Percentiles rank a stretch among this genome's conserved stretches.
Conservation (phyloP, 2,329 filamentous ascomycete genomes). For the Beauveria asiatica region DNA sequence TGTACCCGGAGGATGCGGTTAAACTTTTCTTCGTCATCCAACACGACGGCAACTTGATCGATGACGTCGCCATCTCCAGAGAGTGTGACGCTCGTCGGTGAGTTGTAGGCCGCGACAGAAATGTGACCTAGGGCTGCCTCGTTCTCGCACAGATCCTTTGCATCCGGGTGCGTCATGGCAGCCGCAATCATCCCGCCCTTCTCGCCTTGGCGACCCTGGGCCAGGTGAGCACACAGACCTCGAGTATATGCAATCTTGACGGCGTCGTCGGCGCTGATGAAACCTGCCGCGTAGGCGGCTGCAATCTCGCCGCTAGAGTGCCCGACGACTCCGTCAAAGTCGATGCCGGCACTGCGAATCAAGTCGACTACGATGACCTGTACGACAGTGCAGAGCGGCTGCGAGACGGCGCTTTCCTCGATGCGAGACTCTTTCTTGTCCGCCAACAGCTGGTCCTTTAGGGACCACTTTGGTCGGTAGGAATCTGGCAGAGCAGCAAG, state of each 20-base stretch:
- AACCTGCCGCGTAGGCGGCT: slow-evolving; percentile 32
- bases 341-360: slow-evolving; percentile 28
- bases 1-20: slow-evolving; percentile 18
- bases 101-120: slow-evolving; percentile 15
- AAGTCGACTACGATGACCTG: slow-evolving; percentile 34
- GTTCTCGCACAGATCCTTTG: background rate
- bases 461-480: slow-evolving; percentile 22
- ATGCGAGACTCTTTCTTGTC: slow-evolving; percentile 18
- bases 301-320: slow-evolving; percentile 37
- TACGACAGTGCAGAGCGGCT: slow-evolving; percentile 31
- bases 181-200: slow-evolving; percentile 44
- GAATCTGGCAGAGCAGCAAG: slow-evolving; percentile 17
- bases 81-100: slow-evolving; percentile 15
- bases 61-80: slow-evolving; percentile 18
- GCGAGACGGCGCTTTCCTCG: slow-evolving; percentile 26
- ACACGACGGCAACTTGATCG: slow-evolving; percentile 9
- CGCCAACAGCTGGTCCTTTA: slow-evolving; percentile 23
- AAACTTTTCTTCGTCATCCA: slow-evolving; percentile 14
- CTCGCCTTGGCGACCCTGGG: slow-evolving; percentile 29
- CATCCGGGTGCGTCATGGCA: slow-evolving; percentile 16
- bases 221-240: slow-evolving; percentile 24
- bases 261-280: slow-evolving; percentile 31
- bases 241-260: slow-evolving; percentile 39
- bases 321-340: slow-evolving; percentile 27
- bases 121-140: slow-evolving; percentile 4